Conservation (phyloP, 495 filamentous ascomycete genomes). For the Amorphotheca resinae region DNA sequence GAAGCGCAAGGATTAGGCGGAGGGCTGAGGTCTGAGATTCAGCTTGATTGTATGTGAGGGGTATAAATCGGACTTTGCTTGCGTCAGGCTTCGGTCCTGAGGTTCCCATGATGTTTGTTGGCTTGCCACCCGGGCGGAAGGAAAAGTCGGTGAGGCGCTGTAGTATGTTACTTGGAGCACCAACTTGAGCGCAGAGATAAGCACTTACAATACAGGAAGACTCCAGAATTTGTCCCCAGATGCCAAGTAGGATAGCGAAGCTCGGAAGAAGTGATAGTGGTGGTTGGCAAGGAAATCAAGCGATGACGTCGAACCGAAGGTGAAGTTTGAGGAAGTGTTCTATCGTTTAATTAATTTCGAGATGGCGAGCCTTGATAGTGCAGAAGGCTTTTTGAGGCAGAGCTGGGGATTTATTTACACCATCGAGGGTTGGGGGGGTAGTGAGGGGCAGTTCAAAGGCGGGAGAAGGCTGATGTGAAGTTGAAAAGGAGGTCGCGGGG, state of each 20-base stretch:
- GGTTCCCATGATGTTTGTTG: not conserved
- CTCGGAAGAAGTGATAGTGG: not conserved
- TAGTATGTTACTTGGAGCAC: not conserved
- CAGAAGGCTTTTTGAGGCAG: no score
- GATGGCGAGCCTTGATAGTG: no score
- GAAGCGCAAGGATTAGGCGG: constrained; percentile 63
- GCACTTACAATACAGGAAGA: not conserved
- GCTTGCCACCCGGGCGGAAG: not conserved
- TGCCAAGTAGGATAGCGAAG: not conserved
- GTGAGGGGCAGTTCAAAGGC: no score
- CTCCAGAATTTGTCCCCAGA: not conserved
- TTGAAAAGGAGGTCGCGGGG: no score
- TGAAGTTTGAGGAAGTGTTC: not conserved
- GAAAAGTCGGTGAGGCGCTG: constrained; percentile 14
- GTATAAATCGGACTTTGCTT: constrained; percentile 41
- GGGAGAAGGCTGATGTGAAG: no score
- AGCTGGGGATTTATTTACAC: no score
- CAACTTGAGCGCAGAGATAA: not conserved
- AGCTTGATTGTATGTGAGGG: constrained; percentile 60
- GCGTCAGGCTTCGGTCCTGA: not conserved
- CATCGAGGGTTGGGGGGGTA: no score
- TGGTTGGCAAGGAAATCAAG: not conserved
- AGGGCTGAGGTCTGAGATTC: constrained; percentile 67
- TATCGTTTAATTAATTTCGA: no score
- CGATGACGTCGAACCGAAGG: not conserved